Base-by-base conservation (phyloP, 169 alveolate species). In the Eimeria acervulina region DNA sequence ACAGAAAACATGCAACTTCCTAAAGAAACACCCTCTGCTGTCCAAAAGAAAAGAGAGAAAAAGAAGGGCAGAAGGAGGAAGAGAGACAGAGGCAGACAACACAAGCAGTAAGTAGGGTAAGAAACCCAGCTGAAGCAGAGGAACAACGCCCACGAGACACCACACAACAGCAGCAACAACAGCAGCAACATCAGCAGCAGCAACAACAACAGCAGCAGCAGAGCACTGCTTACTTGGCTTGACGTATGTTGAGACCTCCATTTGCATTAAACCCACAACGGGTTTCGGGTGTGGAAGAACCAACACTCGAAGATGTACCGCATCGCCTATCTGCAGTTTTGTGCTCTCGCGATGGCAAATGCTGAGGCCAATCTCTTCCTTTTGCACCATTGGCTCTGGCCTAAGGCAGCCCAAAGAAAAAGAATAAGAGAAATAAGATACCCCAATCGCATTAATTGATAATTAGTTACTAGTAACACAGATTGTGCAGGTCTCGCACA, bases 321-420 rank as follows among this genome's bases (percentile, higher is more conserved):
- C 94, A 28, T 94, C 96, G 23, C 95, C 61, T 63, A 94, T 31
- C 44, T 94, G 96, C 23, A 94, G 52, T 40, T 44, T 33, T 28
- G 95, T 72, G 72, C 96, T 94, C 26, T 94, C 96, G 21, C 96
- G 63, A 26, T 94, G 96, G 38, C 96, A 94, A n/a, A 92, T 94
- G 80, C 88, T 94, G 90, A 94, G 84, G 33, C 96, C 96, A 13
- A 94, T 84, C 17, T 94, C 96, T 13, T 59, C 80, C 47, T 84
- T 52, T 28, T 76, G 90, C 42, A 94, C 84, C 85, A 74, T 12
- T 7, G 59, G 87, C 78, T 94, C 96, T 36, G 95, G 94, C 94
- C 96, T 94, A 91, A 28, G n/a, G 80, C 6, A 10, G 44, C 80
- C n/a, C n/a, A n/a, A n/a, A n/a, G n/a, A n/a, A n/a, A n/a, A n/a